Percentiles rank a stretch among this genome's conserved stretches.
These are phyloP conservation scores for Thuja plicata DNA, from an alignment of 83 land plant genomes.

Conservation along the genomic window DNA sequence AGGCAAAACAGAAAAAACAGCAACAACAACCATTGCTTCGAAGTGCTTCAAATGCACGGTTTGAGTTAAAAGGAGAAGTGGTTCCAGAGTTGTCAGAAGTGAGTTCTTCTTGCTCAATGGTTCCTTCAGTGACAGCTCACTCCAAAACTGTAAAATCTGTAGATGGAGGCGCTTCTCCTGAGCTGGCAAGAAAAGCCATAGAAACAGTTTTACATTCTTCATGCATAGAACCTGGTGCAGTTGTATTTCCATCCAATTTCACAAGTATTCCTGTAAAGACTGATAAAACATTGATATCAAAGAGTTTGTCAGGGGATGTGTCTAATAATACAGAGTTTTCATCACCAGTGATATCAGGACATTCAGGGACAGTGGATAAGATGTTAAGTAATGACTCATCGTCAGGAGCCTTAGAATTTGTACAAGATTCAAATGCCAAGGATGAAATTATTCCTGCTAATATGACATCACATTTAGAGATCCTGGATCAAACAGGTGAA, in stretches of 20 bases:
- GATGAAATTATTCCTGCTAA: background rate
- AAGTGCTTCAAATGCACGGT: background rate
- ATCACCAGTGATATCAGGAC: background rate
- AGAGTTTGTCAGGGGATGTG: background rate
- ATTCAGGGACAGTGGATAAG: background rate
- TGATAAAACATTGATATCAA: background rate
- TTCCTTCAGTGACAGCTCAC: background rate
- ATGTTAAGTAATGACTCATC: background rate
- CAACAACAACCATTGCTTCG: background rate
- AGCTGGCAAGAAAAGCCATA: slow-evolving; percentile 5
- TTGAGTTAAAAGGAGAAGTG: background rate
- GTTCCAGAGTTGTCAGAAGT: background rate
- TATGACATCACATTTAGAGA: background rate
- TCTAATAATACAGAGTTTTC: background rate
- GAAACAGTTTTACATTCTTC: background rate
- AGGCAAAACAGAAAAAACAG: slow-evolving; percentile 8
- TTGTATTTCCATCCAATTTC: background rate
- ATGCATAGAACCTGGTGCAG: background rate
- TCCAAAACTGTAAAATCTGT: background rate
- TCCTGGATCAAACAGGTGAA: background rate
- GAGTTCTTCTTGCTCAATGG: background rate
- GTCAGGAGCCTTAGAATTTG: background rate
- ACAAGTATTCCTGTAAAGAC: background rate
- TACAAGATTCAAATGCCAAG: background rate
- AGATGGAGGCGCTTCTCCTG: slow-evolving; percentile 2